A percentile compares a stretch with the other conserved stretches of the same genome.
phyloP scores from a whole-genome alignment of 2,329 filamentous ascomycete genomes.

The Drechmeria coniospora region DNA sequence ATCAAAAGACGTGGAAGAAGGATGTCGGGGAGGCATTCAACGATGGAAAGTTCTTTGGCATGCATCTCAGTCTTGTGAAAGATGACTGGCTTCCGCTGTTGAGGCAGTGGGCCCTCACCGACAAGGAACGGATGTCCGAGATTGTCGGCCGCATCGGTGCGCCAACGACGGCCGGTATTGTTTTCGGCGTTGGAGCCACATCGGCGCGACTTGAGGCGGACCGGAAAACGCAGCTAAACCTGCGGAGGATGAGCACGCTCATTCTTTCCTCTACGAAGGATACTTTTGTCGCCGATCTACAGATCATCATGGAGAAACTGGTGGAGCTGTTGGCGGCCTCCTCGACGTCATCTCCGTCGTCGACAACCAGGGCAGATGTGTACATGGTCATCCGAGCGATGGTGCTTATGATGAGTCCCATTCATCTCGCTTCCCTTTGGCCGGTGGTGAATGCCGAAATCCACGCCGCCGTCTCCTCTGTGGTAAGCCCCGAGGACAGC shows the following conservation, averaged over 20 bases:
- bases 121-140: constrained; percentile 80
- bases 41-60: constrained; percentile 72
- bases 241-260: constrained; percentile 67
- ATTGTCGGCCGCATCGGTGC: constrained; percentile 63
- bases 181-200: constrained; percentile 94
- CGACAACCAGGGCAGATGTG: constrained; percentile 72
- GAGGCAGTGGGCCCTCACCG: constrained; percentile 66
- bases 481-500: constrained; percentile 52
- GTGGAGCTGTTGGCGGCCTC: constrained; percentile 77
- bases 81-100: constrained; percentile 71
- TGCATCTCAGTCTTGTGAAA: constrained; percentile 47
- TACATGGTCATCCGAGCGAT: constrained; percentile 79
- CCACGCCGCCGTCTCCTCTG: constrained; percentile 60
- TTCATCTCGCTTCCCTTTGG: constrained; percentile 77
- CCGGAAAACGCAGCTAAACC: constrained; percentile 76
- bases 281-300: constrained; percentile 63
- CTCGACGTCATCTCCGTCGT: constrained; percentile 79
- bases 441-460: constrained; percentile 79
- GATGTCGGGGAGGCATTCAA: constrained; percentile 88
- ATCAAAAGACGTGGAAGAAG: constrained; percentile 83
- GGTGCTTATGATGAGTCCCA: constrained; percentile 59
- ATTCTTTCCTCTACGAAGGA: constrained; percentile 65
- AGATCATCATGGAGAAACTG: constrained; percentile 62
- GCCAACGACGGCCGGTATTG: constrained; percentile 85
- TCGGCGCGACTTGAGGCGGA: constrained; percentile 92